Percentiles rank a stretch among this genome's conserved stretches.
Evolutionary conservation across 2,329 filamentous ascomycete species (phyloP).

Genomic region (Colletotrichum destructivum): DNA sequence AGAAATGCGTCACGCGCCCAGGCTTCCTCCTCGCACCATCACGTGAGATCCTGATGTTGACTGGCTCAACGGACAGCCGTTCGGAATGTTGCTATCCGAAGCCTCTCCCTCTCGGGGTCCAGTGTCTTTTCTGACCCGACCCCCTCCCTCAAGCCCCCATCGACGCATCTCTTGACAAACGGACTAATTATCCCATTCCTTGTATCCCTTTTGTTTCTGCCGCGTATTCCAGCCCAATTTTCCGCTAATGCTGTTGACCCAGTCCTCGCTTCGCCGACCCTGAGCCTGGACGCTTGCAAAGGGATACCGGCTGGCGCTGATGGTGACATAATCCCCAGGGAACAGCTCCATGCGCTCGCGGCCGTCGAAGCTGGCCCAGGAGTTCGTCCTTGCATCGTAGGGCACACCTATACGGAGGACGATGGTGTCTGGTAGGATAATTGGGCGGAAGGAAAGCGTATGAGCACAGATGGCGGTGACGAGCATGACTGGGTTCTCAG

Average conservation of each 20-base stretch:
- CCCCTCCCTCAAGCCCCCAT: too few species aligned
- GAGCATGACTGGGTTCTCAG: constrained; percentile 96
- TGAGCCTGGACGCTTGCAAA: constrained; percentile 83
- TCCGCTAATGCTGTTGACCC: constrained; percentile 84
- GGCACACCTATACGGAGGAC: constrained; percentile 95
- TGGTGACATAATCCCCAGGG: constrained; percentile 87
- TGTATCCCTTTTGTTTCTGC: constrained; percentile 79
- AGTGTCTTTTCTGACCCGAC: neutral
- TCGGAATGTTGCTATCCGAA: constrained; percentile 23
- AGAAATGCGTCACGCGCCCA: constrained; percentile 18
- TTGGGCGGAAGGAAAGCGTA: constrained; percentile 94
- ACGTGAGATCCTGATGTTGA: constrained; percentile 6
- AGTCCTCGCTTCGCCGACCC: constrained; percentile 80
- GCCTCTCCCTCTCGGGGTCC: constrained; percentile 8
- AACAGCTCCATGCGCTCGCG: constrained; percentile 85
- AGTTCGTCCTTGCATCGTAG: constrained; percentile 88
- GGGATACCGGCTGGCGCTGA: constrained; percentile 84
- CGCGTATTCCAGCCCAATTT: constrained; percentile 88
- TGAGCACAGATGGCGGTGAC: constrained; percentile 96
- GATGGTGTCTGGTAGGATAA: constrained; percentile 96
- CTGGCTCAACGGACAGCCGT: constrained; percentile 3
- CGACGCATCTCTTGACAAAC: neutral
- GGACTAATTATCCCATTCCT: constrained; percentile 59
- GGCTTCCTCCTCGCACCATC: neutral
- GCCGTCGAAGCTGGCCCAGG: constrained; percentile 99